Evolutionary conservation across 2,329 filamentous ascomycete species (phyloP).

Genomic region (Nothophaeocryptopus gaeumannii): DNA sequence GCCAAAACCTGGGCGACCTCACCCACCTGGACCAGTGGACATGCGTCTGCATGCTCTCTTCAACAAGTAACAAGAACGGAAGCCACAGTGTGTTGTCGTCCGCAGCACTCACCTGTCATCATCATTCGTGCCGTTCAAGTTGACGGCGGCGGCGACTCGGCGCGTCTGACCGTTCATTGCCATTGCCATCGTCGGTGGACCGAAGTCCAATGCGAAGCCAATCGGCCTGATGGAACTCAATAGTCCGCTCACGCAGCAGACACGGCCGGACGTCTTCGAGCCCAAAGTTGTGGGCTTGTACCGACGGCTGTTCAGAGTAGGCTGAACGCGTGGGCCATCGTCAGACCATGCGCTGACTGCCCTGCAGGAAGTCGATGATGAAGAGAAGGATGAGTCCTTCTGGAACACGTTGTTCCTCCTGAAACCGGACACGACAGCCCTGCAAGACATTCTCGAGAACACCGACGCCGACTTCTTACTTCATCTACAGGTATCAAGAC

Average conservation of each 20-base stretch:
- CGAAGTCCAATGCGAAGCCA: neutral
- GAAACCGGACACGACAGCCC: slow-evolving; percentile 67
- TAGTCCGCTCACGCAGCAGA: slow-evolving; percentile 81
- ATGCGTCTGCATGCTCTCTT: too few species aligned
- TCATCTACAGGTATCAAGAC: slow-evolving; percentile 59
- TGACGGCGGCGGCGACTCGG: too few species aligned
- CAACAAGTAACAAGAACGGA: too few species aligned
- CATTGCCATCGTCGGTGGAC: too few species aligned
- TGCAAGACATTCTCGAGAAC: slow-evolving; percentile 67
- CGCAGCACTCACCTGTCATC: too few species aligned
- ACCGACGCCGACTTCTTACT: slow-evolving; percentile 73
- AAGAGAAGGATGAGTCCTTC: slow-evolving; percentile 80
- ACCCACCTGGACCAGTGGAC: too few species aligned
- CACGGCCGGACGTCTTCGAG: slow-evolving; percentile 83
- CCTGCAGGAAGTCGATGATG: slow-evolving; percentile 57
- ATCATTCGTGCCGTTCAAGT: too few species aligned
- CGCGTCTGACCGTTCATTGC: too few species aligned
- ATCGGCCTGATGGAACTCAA: slow-evolving; percentile 70
- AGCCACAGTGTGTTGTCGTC: too few species aligned
- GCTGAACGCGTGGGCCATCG: slow-evolving; percentile 5
- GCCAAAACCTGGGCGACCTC: too few species aligned
- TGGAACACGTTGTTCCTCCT: slow-evolving; percentile 96
- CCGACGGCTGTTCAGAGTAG: slow-evolving; percentile 69
- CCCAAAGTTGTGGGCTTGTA: slow-evolving; percentile 93
- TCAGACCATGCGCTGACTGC: neutral